A percentile compares a stretch with the other conserved stretches of the same genome.
phyloP scores from a whole-genome alignment of 78 protist species.

The Capsaspora owczarzaki region DNA sequence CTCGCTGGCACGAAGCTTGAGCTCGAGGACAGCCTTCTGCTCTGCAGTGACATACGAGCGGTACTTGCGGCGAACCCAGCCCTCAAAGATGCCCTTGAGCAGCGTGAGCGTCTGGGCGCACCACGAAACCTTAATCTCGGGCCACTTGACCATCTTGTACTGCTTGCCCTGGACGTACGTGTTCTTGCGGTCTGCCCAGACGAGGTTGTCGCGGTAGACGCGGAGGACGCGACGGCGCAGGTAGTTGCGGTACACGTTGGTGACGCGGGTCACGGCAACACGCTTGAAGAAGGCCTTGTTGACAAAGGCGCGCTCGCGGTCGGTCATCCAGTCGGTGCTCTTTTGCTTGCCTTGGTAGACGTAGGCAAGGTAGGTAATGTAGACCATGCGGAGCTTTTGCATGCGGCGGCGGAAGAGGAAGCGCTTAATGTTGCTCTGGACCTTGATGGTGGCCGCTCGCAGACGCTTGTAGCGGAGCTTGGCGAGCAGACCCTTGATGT shows the following conservation, averaged over 20 bases:
- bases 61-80: background rate
- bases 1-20: background rate
- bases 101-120: background rate
- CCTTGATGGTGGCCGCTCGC: background rate
- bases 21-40: background rate
- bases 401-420: background rate
- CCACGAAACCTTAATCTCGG: background rate
- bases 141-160: background rate
- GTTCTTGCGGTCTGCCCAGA: background rate
- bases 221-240: background rate
- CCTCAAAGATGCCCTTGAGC: background rate
- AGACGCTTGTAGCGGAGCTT: background rate
- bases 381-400: background rate
- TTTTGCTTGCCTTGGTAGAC: background rate
- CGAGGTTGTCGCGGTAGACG: no score
- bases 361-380: background rate
- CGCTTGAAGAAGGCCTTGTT: no score
- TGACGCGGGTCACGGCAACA: background rate
- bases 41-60: background rate
- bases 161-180: background rate
- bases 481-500: background rate
- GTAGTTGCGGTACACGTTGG: background rate
- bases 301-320: background rate
- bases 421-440: background rate
- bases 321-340: background rate